phyloP scores from a whole-genome alignment of 306 rosid genomes.

The Canavalia gladiata region DNA sequence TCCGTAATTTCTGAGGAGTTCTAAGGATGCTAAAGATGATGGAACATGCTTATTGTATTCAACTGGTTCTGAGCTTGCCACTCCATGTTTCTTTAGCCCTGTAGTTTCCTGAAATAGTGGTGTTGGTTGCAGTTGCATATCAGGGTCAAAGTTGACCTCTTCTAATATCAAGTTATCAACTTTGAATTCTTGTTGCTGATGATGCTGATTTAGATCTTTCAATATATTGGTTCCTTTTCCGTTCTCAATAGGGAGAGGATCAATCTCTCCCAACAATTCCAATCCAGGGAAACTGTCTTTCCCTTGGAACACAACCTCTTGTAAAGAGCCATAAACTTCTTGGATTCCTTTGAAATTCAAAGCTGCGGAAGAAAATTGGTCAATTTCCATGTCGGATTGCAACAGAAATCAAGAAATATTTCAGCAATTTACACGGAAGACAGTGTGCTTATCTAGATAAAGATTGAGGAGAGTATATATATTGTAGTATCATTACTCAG shows the following conservation, averaged over 20 bases:
- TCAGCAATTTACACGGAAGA: conserved; percentile 19
- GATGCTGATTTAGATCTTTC: conserved; percentile 41
- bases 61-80: conserved; percentile 32
- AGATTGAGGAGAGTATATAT: conserved; percentile 15
- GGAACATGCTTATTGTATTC: conserved; percentile 37
- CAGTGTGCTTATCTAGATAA: conserved; percentile 34
- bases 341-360: conserved; percentile 54
- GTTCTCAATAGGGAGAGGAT: conserved; percentile 34
- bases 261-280: conserved; percentile 45
- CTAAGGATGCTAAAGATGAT: conserved; percentile 57
- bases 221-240: conserved; percentile 35
- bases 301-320: conserved; percentile 35
- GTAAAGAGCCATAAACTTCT: conserved; percentile 39
- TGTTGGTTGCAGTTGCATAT: conserved; percentile 37
- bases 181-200: conserved; percentile 46
- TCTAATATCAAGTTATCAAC: conserved; percentile 46
- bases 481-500: background rate
- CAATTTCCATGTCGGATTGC: conserved; percentile 47
- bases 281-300: conserved; percentile 42
- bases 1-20: conserved; percentile 62
- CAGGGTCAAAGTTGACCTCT: conserved; percentile 47
- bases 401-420: background rate
- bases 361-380: conserved; percentile 50
- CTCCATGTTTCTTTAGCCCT: background rate
- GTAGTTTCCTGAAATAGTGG: conserved; percentile 31